Conservation (phyloP, 202 grass and related monocot genomes). For the Panicum virgatum region DNA sequence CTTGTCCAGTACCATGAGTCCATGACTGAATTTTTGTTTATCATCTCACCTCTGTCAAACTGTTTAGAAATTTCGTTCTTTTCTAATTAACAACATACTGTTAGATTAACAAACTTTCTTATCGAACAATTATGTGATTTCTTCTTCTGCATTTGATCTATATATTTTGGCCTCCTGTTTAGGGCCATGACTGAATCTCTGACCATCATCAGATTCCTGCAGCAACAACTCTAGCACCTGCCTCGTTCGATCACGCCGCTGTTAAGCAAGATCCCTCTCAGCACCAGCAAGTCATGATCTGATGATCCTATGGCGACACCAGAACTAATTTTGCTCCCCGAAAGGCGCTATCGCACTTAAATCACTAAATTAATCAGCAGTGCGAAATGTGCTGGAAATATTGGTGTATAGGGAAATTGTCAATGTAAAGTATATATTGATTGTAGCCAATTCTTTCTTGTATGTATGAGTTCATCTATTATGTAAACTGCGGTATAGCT, state of each 20-base stretch:
- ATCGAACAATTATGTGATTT: background rate
- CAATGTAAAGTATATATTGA: constrained; percentile 50
- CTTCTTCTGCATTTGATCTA: background rate
- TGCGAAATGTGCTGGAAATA: constrained; percentile 4
- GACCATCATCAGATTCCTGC: constrained; percentile 45
- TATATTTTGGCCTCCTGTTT: background rate
- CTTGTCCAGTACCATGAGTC: background rate
- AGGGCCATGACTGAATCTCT: constrained; percentile 45
- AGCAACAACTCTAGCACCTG: constrained; percentile 39
- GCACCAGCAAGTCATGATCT: constrained; percentile 36
- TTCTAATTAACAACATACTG: background rate
- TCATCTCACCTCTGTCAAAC: background rate
- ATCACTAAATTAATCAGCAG: background rate
- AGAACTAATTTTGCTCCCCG: background rate
- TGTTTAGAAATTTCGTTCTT: background rate
- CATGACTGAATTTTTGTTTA: background rate
- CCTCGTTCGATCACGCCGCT: constrained; percentile 3
- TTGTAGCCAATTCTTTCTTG: constrained; percentile 45
- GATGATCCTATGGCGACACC: constrained; percentile 1
- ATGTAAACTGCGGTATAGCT: constrained; percentile 44
- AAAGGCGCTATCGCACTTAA: constrained; percentile 3
- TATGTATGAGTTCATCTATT: constrained; percentile 37
- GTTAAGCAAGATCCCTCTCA: constrained; percentile 1
- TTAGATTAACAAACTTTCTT: background rate
- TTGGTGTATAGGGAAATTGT: constrained; percentile 42